Conservation (phyloP, 2,329 filamentous ascomycete genomes). For the Ceratocystis lukuohia region DNA sequence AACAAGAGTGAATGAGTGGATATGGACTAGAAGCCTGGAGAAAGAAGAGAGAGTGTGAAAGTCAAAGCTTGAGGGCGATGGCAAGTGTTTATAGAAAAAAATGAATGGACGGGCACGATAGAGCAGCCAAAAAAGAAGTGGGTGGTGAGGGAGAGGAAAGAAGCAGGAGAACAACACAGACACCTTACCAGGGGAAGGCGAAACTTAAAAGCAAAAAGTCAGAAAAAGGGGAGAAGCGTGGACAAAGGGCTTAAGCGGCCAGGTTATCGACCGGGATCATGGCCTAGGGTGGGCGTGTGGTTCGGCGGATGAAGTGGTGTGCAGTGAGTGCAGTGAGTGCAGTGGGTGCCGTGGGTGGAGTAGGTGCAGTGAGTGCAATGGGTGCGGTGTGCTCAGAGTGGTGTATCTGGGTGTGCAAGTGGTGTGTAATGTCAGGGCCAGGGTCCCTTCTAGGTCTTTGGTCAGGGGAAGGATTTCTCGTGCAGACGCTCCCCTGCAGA, state of each 20-base stretch:
- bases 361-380: too few species aligned
- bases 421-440: not conserved
- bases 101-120: conserved; percentile 16
- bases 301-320: not conserved
- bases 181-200: conserved; percentile 12
- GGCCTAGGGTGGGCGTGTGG: not conserved
- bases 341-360: too few species aligned
- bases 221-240: conserved; percentile 4
- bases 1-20: conserved; percentile 13
- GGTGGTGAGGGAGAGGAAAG: conserved; percentile 5
- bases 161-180: conserved; percentile 13
- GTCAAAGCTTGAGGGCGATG: not conserved
- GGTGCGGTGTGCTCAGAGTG: too few species aligned
- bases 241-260: not conserved
- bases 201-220: conserved; percentile 17
- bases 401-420: too few species aligned
- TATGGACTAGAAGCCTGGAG: not conserved
- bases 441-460: not conserved
- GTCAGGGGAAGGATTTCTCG: not conserved
- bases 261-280: not conserved
- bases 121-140: conserved; percentile 3
- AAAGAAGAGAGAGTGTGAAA: not conserved
- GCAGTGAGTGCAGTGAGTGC: not conserved
- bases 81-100: conserved; percentile 13
- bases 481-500: not conserved